Percentiles rank a stretch among this genome's conserved stretches.
phyloP scores from a whole-genome alignment of 805 yeast genomes.

The Isabelozyma heimii region DNA sequence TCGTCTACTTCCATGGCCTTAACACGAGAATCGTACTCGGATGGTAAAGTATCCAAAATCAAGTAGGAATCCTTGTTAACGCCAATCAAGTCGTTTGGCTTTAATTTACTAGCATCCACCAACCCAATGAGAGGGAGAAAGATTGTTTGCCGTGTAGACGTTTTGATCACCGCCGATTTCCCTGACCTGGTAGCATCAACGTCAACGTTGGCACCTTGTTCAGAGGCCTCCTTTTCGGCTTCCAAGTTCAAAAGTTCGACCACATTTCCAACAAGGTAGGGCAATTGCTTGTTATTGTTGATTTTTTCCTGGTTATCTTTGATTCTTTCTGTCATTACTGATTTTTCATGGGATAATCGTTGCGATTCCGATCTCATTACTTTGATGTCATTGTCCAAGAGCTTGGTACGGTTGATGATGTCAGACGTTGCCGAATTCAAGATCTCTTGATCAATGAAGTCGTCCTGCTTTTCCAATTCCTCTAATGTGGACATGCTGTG shows the following conservation, averaged over 20 bases:
- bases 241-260: slow-evolving; percentile 90
- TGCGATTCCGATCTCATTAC: slow-evolving; percentile 91
- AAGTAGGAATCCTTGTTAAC: slow-evolving; percentile 96
- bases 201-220: slow-evolving; percentile 95
- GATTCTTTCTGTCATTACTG: slow-evolving; percentile 88
- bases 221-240: slow-evolving; percentile 76
- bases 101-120: slow-evolving; percentile 85
- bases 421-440: slow-evolving; percentile 75
- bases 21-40: slow-evolving; percentile 96
- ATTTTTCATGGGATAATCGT: slow-evolving; percentile 86
- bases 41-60: slow-evolving; percentile 90
- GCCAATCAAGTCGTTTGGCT: slow-evolving; percentile 97
- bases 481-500: slow-evolving; percentile 74
- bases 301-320: slow-evolving; percentile 96
- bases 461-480: slow-evolving; percentile 64
- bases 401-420: slow-evolving; percentile 77
- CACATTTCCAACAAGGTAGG: slow-evolving; percentile 93
- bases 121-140: slow-evolving; percentile 93
- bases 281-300: slow-evolving; percentile 91
- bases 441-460: slow-evolving; percentile 80
- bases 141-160: slow-evolving; percentile 96
- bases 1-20: slow-evolving; percentile 99
- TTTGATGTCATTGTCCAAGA: slow-evolving; percentile 92
- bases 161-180: slow-evolving; percentile 96
- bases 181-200: slow-evolving; percentile 88